phyloP scores from a whole-genome alignment of 208 protist species.

The Acanthamoeba lenticulata region DNA sequence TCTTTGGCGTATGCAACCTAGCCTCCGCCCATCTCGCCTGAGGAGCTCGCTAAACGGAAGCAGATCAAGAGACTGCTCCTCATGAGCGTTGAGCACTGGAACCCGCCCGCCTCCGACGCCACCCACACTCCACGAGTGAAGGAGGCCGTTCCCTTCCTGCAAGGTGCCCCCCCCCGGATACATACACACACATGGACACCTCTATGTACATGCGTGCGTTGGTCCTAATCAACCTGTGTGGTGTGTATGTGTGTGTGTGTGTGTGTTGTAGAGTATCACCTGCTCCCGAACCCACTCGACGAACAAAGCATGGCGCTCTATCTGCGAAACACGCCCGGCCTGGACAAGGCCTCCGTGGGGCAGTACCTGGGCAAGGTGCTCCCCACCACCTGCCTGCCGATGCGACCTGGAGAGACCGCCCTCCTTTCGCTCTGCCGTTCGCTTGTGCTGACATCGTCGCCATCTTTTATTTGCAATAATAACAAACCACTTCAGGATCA shows the following conservation, averaged over 20 bases:
- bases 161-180: neutral
- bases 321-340: slow-evolving; percentile 5
- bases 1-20: too few relatives aligned
- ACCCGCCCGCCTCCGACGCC: neutral
- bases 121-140: neutral
- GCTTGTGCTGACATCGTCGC: neutral
- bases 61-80: slow-evolving; percentile 59
- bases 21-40: neutral
- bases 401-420: too few relatives aligned
- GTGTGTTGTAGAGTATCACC: slow-evolving; percentile 11
- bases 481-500: neutral
- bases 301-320: neutral
- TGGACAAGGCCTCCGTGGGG: slow-evolving; percentile 46
- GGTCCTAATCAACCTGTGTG: too few relatives aligned
- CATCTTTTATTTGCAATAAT: too few relatives aligned
- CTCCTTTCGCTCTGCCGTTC: neutral
- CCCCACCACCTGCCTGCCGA: neutral
- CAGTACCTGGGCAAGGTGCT: slow-evolving; percentile 41
- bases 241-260: too few relatives aligned
- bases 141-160: slow-evolving; percentile 53
- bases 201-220: too few relatives aligned
- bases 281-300: slow-evolving; percentile 56
- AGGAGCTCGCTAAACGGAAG: slow-evolving; percentile 65
- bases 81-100: slow-evolving; percentile 56
- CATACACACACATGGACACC: too few relatives aligned